These are phyloP conservation scores for Talaromyces stipitatus DNA, from an alignment of 495 filamentous ascomycete genomes.

Conservation along the genomic window DNA sequence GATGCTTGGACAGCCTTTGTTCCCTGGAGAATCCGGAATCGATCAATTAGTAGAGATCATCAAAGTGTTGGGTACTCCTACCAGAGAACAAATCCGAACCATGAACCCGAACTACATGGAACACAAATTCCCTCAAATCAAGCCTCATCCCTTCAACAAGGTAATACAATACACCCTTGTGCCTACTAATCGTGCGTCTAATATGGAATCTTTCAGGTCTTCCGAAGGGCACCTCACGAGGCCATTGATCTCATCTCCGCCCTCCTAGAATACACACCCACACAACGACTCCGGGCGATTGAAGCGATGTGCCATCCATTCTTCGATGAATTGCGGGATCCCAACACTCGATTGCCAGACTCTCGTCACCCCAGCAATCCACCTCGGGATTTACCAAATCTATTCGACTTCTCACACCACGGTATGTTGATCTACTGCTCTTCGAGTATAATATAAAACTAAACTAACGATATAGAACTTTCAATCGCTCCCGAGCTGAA, in stretches of 20 bases:
- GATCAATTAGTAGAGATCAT: conserved; percentile 99
- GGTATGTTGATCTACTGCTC: conserved; percentile 49
- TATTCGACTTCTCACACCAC: conserved; percentile 92
- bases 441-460: conserved; percentile 1
- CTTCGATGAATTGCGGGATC: conserved; percentile 93
- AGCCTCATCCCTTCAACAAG: conserved; percentile 98
- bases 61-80: conserved; percentile 96
- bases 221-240: conserved; percentile 85
- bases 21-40: conserved; percentile 98
- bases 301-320: conserved; percentile 98
- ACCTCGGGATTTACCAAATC: conserved; percentile 69
- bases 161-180: too few species aligned
- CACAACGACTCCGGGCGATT: conserved; percentile 85
- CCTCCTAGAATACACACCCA: conserved; percentile 93
- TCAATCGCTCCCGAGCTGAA: conserved; percentile 89
- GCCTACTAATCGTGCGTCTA: too few species aligned
- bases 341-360: conserved; percentile 80
- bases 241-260: conserved; percentile 94
- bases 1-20: conserved; percentile 97
- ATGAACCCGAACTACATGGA: conserved; percentile 99
- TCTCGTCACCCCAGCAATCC: conserved; percentile 77
- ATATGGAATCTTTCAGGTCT: conserved; percentile 55
- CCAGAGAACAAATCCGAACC: conserved; percentile 96
- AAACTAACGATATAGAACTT: conserved; percentile 56
- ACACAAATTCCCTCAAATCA: conserved; percentile 99